Base-by-base conservation (phyloP, 345 rosid species). In the Brassica incana region DNA sequence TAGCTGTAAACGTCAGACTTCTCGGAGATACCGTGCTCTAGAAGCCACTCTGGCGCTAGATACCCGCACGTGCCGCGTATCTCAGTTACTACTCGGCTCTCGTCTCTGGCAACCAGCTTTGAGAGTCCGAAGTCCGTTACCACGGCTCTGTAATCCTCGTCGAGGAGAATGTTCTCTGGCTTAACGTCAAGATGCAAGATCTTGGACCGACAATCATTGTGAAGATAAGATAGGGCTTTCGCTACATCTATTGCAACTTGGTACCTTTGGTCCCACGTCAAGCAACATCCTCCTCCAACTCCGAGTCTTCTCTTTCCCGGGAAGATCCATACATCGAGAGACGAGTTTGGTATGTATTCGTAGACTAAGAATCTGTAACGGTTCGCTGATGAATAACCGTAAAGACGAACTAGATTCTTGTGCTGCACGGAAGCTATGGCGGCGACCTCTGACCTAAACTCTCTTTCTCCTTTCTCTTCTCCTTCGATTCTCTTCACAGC, bases 351-450 rank as follows among this genome's bases (percentile, higher is more conserved):
- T 71, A 92, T 86, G 69, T 84, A 92, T 3, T 90, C 96, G 38
- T 89, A 88, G 27, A 90, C 88, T 1, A 92, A 82, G 33, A 80
- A 85, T 6, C 94, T 82, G 10, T 88, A 78, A 3, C 8, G 8
- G 0, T 1, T 16, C 18, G 76, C 66, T 0, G 71, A 70, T 15
- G 94, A 85, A 27, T 86, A 92, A 5, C 97, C 96, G n/a, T 78
- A 69, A 40, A 90, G 87, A 29, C 91, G 89, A 64, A 85, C 88
- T 2, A 92, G 86, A 52, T 86, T 87, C 2, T 89, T 81, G 72
- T 92, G 97, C 70, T 91, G 97, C 0, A 89, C 89, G 29, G 91
- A 88, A 9, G 93, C 86, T 8, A 92, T 89, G 0, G 97, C 91
- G 0, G 92, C 83, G 16, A 93, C 93, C 76, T 93, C 97, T 0